These are phyloP conservation scores for Crucihimalaya himalaica DNA, from an alignment of 345 rosid genomes.

Conservation along the genomic window DNA sequence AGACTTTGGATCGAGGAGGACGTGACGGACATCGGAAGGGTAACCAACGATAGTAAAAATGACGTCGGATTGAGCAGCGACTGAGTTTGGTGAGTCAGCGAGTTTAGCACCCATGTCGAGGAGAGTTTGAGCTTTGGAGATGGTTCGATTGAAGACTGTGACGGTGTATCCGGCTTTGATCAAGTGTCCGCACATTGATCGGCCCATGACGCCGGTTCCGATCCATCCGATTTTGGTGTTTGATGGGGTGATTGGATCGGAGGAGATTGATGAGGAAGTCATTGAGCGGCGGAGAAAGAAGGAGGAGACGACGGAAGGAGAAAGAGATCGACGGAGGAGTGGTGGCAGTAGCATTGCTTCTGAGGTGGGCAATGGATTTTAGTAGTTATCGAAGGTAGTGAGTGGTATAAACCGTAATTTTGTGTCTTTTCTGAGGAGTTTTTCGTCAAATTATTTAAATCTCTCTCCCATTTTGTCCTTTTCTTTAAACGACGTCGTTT, in stretches of 20 bases:
- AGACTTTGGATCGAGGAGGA: slow-evolving; percentile 64
- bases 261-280: slow-evolving; percentile 49
- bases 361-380: slow-evolving; percentile 22
- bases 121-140: slow-evolving; percentile 78
- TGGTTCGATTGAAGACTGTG: slow-evolving; percentile 85
- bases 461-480: background rate
- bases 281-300: slow-evolving; percentile 56
- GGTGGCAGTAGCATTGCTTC: slow-evolving; percentile 22
- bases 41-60: slow-evolving; percentile 94
- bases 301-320: slow-evolving; percentile 11
- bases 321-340: slow-evolving; percentile 12
- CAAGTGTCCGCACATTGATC: slow-evolving; percentile 78
- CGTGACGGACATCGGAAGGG: slow-evolving; percentile 87
- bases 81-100: slow-evolving; percentile 60
- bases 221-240: slow-evolving; percentile 90
- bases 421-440: background rate
- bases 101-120: slow-evolving; percentile 72
- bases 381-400: slow-evolving; percentile 24
- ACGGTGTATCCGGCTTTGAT: slow-evolving; percentile 75
- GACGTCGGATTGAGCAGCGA: slow-evolving; percentile 77
- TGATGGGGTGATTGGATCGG: slow-evolving; percentile 49
- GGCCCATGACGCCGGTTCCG: slow-evolving; percentile 92
- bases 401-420: slow-evolving; percentile 17
- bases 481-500: background rate
- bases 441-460: background rate